phyloP scores from a whole-genome alignment of 495 filamentous ascomycete genomes.

The Aspergillus haitiensis region DNA sequence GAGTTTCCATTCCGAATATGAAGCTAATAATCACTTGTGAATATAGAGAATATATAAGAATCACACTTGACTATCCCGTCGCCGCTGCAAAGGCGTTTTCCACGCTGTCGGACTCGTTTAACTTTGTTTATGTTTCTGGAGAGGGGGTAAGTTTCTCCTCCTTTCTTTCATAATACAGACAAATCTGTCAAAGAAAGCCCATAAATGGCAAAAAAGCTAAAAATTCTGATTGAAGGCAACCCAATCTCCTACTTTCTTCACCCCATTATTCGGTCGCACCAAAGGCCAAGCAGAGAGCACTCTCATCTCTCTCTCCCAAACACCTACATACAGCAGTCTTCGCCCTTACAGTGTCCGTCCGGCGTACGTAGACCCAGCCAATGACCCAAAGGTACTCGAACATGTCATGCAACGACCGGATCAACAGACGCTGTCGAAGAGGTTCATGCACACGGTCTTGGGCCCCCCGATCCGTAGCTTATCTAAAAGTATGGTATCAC shows the following conservation, averaged over 20 bases:
- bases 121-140: constrained; percentile 71
- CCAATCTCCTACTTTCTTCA: constrained; percentile 50
- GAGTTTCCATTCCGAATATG: not conserved
- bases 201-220: not conserved
- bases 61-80: constrained; percentile 64
- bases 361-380: constrained; percentile 47
- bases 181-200: too few species aligned
- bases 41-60: constrained; percentile 62
- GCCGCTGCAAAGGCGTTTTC: constrained; percentile 61
- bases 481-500: constrained; percentile 22
- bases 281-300: constrained; percentile 64
- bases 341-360: constrained; percentile 55
- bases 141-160: constrained; percentile 31
- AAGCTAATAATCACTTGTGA: not conserved
- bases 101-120: constrained; percentile 56
- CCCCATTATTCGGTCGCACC: constrained; percentile 55
- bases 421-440: constrained; percentile 6
- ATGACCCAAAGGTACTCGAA: constrained; percentile 50
- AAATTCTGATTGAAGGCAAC: constrained; percentile 29
- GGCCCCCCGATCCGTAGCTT: constrained; percentile 18
- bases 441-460: constrained; percentile 8
- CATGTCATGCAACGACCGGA: constrained; percentile 36
- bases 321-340: constrained; percentile 40
- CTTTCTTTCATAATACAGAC: not conserved
- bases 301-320: constrained; percentile 48